Base-by-base conservation (phyloP, 73 alveolate genomes). In the Symbiodinium natans region DNA sequence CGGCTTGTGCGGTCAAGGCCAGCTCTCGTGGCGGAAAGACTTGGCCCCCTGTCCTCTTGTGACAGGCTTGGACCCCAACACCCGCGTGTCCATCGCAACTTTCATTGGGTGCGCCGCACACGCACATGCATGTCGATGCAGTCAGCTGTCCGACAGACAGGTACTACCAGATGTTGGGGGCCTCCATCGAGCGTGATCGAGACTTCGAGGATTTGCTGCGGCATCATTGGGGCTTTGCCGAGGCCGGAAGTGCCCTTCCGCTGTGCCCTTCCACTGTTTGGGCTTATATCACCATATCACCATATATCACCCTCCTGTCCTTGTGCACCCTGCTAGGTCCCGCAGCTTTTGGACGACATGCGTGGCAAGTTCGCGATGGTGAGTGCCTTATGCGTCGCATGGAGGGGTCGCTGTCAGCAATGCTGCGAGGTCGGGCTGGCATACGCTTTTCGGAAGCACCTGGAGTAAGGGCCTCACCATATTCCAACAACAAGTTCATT, bases 171-270 rank as follows among this genome's bases (percentile, higher is more conserved):
- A 38, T 77, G 86, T 48, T 77, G 86, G 46, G 86, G 29, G 86
- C 52, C 86, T 38, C 41, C 46, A 77, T 77, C 27, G 86, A 77
- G n/a, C 86, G 86, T n/a, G 86, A 77, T 77, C 41, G 86, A 38
- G 86, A 77, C 27, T 77, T 36, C 13, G 86, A 77, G 46, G 86
- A 77, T 34, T 38, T 77, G 52, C 41, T 77, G 42, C 86, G 86
- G 48, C 86, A 77, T 38, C 86, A 77, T 34, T 77, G 86, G 86
- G 86, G 86, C 52, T 77, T 77, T 7, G 86, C 86, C 31, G 86
- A 77, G 46, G 86, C 29, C 74, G 74, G 80, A 19, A 23, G n/a
- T n/a, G n/a, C n/a, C n/a, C n/a, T n/a, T n/a, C n/a, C n/a, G n/a
- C n/a, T n/a, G n/a, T n/a, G n/a, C n/a, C n/a, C n/a, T n/a, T n/a